Evolutionary conservation across 495 filamentous ascomycete genomes (phyloP), one percentile per base, ranked within the genome.

Genomic region (Penicillium simplicissimum): DNA sequence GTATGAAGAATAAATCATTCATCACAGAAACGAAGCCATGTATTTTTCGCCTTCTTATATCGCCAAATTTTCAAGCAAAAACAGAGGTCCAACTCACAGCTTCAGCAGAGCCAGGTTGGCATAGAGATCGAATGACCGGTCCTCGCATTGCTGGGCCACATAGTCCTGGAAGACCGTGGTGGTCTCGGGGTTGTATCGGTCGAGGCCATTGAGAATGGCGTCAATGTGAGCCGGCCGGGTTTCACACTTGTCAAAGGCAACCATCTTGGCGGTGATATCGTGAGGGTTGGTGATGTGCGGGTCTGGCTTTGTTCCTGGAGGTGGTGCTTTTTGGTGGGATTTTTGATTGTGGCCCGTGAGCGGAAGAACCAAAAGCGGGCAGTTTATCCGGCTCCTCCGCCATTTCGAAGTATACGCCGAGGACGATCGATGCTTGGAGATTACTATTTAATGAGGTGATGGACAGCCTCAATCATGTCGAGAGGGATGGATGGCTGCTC

Each of bases 151-250:
- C 74, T 91, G 88, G 65, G 83, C 81, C 40, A 99, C 89, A 73
- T 99, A 98, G 71, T 94, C 91, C 81, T 98, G 93, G 82, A 99
- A 94, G 56, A 93, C 83, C 36, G 84, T 83, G 53, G 95, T 96
- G 23, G 94, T 96, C 78, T 99, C 95, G 43, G 96, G 96, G 78
- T 99, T 99, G 81, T 99, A 99, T 63, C 96, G 84, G 80, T 99
- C 95, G 61, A 99, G 90, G 59, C 96, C 92, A 80, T 89, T 79
- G 67, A 99, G 89, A 67, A 98, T 96, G 74, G 78, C 83, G 73
- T 90, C 90, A 76, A 99, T 96, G 73, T 93, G 84, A 65, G 91
- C 90, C 56, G 96, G 94, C 74, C 96, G 85, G 65, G 81, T 82
- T 60, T 82, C 78, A 73, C 81, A 82, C 68, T 78, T 80, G 72